Evolutionary conservation across 2,329 filamentous ascomycete genomes (phyloP), one percentile per base, ranked within the genome.

Genomic region (Penicillium sp.): DNA sequence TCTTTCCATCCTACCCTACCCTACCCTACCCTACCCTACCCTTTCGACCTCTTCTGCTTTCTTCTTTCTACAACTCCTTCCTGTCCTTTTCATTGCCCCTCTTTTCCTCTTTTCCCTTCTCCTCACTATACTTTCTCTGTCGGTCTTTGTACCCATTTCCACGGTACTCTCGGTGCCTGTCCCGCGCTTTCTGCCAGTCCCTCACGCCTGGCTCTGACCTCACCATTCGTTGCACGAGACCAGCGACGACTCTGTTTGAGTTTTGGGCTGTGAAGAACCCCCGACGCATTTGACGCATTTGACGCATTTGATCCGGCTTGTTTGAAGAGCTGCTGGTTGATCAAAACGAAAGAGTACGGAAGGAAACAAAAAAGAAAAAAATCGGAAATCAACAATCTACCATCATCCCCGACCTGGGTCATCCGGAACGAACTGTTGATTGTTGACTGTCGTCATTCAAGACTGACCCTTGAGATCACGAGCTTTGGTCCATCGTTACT

Each of bases 221-320:
- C 61, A 66, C 56, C 60, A 66, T 64, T 66, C 50, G 63, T 62
- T 64, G 61, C 58, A 64, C 61, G 58, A 65, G 62, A 62, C 60
- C 46, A 50, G 36, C 37, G 13, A 36, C 14, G 13, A 36, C 14
- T 50, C 50, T 36, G 27, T 61, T 63, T 58, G 54, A 61, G 9
- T 63, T 61, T 60, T 40, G 60, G 44, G 14, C 39, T 58, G 37
- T 40, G 40, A 54, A 24, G 31, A 36, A 40, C 39, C 16, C 54
- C 43, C 56, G 19, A 22, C 19, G 19, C 19, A 22, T 22, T 22
- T 36, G 54, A 40, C n/a, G 9, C 9, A 9, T 10, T 10, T 10
- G 31, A 22, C 52, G 43, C 54, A 52, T 55, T 60, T 53, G 55
- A 60, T 59, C 43, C 50, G 24, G 50, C 36, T 41, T 39, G 24